phyloP scores from a whole-genome alignment of 1,139 yeast genomes.

The Hanseniaspora gamundiae region DNA sequence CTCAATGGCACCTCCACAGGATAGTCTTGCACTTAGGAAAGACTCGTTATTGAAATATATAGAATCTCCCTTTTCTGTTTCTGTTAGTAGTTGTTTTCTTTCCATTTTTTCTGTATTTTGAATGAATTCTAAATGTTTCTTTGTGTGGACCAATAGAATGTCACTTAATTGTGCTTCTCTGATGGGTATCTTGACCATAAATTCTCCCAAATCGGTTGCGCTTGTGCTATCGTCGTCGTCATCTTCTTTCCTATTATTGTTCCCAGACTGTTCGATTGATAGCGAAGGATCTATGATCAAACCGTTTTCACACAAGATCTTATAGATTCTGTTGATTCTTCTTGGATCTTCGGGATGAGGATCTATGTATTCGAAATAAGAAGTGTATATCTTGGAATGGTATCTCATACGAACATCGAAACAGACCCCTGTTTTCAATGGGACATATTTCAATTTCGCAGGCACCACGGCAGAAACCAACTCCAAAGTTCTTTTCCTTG shows the following conservation, averaged over 20 bases:
- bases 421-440: conserved; percentile 82
- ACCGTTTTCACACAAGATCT: conserved; percentile 89
- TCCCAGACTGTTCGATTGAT: conserved; percentile 82
- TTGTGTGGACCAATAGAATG: conserved; percentile 74
- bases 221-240: conserved; percentile 4
- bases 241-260: conserved; percentile 15
- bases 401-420: conserved; percentile 96
- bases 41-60: conserved; percentile 93
- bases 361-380: conserved; percentile 87
- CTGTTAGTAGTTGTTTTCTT: conserved; percentile 64
- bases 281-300: conserved; percentile 70
- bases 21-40: conserved; percentile 70
- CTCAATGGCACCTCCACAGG: conserved; percentile 96
- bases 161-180: conserved; percentile 85
- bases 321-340: conserved; percentile 85
- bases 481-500: conserved; percentile 18
- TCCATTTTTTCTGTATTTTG: conserved; percentile 70
- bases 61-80: conserved; percentile 88
- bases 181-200: conserved; percentile 80
- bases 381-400: conserved; percentile 88
- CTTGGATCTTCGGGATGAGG: conserved; percentile 99
- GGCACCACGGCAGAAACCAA: conserved; percentile 43
- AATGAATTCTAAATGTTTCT: conserved; percentile 64
- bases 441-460: conserved; percentile 38
- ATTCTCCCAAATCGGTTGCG: conserved; percentile 8